phyloP scores from a whole-genome alignment of 2,329 filamentous ascomycete genomes.

The Alternaria viburni region DNA sequence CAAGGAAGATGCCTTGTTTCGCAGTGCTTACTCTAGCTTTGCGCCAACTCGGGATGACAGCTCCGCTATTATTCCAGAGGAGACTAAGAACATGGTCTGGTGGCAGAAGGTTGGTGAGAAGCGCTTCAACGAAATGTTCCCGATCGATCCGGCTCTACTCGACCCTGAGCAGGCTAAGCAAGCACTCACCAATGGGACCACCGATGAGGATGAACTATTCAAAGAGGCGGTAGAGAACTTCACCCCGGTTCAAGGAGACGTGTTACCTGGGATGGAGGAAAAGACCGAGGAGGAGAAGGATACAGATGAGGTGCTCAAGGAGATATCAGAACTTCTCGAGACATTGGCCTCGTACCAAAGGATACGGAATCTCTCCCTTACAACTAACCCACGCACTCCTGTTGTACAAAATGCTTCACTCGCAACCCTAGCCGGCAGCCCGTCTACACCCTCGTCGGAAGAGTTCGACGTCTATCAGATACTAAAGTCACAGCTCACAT shows the following conservation, averaged over 20 bases:
- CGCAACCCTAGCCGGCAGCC: constrained; percentile 59
- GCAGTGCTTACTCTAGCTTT: constrained; percentile 80
- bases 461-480: constrained; percentile 70
- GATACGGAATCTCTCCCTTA: constrained; percentile 74
- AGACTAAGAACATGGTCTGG: constrained; percentile 72
- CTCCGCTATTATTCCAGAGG: constrained; percentile 71
- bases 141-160: constrained; percentile 55
- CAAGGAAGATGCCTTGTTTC: constrained; percentile 76
- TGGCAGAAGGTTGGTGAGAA: constrained; percentile 75
- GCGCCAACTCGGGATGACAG: constrained; percentile 78
- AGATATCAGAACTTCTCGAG: constrained; percentile 77
- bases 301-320: constrained; percentile 71
- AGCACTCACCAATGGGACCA: constrained; percentile 44
- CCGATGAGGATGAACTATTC: constrained; percentile 45
- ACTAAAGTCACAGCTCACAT: constrained; percentile 74
- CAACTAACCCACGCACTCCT: constrained; percentile 69
- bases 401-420: constrained; percentile 72
- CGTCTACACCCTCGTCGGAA: constrained; percentile 67
- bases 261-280: constrained; percentile 30
- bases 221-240: constrained; percentile 49
- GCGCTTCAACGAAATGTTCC: constrained; percentile 69
- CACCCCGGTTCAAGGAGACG: constrained; percentile 34
- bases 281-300: constrained; percentile 63
- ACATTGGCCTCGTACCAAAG: constrained; percentile 79
- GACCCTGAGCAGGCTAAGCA: constrained; percentile 47